These are phyloP conservation scores for Gracilariopsis chorda DNA, from an alignment of 23 red algal genomes.

Conservation along the genomic window DNA sequence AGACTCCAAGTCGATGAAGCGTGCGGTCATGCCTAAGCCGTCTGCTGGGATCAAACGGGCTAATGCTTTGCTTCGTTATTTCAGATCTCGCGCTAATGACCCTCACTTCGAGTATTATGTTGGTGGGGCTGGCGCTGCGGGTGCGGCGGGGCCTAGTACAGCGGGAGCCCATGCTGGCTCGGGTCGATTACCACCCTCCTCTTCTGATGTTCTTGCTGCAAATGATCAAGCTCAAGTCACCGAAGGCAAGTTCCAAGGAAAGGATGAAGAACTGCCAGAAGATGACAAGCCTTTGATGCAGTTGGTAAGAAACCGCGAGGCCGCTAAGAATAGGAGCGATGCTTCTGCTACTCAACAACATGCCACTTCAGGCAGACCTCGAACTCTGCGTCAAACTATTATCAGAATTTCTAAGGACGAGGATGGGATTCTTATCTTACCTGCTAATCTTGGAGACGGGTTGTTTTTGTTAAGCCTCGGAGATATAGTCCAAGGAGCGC, in stretches of 20 bases:
- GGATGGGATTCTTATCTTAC: slow-evolving; percentile 29
- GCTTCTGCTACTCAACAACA: not conserved
- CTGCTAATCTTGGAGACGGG: slow-evolving; percentile 27
- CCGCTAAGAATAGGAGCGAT: not conserved
- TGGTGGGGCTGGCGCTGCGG: not conserved
- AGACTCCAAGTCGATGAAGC: slow-evolving; percentile 22
- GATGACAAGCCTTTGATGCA: slow-evolving; percentile 34
- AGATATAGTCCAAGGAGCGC: not conserved
- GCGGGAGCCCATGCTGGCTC: not conserved
- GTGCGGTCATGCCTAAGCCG: slow-evolving; percentile 33
- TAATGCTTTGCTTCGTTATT: slow-evolving; percentile 41
- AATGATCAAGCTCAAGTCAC: too few relatives aligned
- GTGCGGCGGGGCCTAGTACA: not conserved
- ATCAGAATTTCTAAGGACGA: slow-evolving; percentile 35
- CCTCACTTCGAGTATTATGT: slow-evolving; percentile 44
- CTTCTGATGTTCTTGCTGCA: not conserved
- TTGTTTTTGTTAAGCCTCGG: slow-evolving; percentile 40
- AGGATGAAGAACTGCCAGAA: not conserved
- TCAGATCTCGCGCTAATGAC: slow-evolving; percentile 49
- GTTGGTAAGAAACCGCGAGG: not conserved
- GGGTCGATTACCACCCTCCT: not conserved
- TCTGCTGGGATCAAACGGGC: slow-evolving; percentile 42
- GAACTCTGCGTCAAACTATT: slow-evolving; percentile 14
- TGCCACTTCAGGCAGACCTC: not conserved
- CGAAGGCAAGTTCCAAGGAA: not conserved